Percentiles rank a stretch among this genome's conserved stretches.
phyloP scores from a whole-genome alignment of 441 rosid species.

The Pelargonium australe region DNA sequence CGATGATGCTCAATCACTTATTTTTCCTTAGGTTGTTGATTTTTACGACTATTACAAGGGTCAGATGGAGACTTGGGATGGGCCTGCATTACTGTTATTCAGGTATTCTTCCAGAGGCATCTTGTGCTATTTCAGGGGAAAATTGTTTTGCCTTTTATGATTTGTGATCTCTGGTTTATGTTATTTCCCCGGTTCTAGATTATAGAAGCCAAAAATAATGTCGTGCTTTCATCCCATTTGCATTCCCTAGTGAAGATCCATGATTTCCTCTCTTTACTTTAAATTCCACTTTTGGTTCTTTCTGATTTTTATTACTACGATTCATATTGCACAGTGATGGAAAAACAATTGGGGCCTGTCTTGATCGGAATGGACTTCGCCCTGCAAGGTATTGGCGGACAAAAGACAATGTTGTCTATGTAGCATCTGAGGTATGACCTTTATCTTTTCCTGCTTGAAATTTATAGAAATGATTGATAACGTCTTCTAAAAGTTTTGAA shows the following conservation, averaged over 20 bases:
- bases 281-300: conserved; percentile 3
- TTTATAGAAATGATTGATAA: conserved; percentile 15
- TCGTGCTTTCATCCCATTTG: background rate
- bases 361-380: conserved; percentile 98
- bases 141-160: background rate
- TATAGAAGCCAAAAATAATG: too few relatives aligned
- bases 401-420: conserved; percentile 86
- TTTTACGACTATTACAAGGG: conserved; percentile 98
- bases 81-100: conserved; percentile 96
- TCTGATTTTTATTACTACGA: conserved; percentile 37
- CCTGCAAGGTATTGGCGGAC: conserved; percentile 99
- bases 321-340: conserved; percentile 78
- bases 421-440: conserved; percentile 91
- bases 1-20: conserved; percentile 17
- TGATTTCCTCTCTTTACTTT: background rate
- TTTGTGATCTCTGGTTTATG: conserved; percentile 3
- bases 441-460: conserved; percentile 21
- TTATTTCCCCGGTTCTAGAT: background rate
- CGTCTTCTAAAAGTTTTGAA: conserved; percentile 4
- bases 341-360: conserved; percentile 98
- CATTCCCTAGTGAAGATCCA: background rate
- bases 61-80: conserved; percentile 99
- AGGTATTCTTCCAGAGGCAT: conserved; percentile 44
- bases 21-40: conserved; percentile 57
- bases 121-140: conserved; percentile 2